These are phyloP conservation scores for Neurospora crassa DNA, from an alignment of 2,329 filamentous ascomycete species.

Conservation along the genomic window DNA sequence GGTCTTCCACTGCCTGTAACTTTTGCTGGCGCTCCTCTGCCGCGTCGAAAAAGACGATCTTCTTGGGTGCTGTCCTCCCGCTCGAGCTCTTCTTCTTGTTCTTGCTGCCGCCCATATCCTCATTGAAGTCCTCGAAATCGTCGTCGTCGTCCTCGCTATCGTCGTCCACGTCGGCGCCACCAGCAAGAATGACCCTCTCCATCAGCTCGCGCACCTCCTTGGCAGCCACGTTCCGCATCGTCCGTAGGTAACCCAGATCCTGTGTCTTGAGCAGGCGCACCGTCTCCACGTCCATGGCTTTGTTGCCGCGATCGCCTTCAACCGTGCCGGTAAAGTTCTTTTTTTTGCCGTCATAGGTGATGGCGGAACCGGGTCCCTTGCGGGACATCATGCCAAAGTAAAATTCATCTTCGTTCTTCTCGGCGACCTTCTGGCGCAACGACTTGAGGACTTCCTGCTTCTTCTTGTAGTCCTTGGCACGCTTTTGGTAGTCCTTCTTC, in stretches of 20 bases:
- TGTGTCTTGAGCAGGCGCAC: constrained; percentile 60
- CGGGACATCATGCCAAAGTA: constrained; percentile 61
- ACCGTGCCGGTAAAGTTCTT: constrained; percentile 46
- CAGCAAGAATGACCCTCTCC: constrained; percentile 40
- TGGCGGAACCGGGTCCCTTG: constrained; percentile 40
- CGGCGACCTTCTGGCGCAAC: constrained; percentile 51
- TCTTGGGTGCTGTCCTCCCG: constrained; percentile 24
- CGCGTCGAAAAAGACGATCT: constrained; percentile 42
- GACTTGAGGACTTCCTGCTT: constrained; percentile 52
- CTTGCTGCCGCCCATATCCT: constrained; percentile 12
- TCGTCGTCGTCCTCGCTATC: constrained; percentile 22
- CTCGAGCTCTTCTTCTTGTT: constrained; percentile 13
- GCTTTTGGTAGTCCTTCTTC: constrained; percentile 69
- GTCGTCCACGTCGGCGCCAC: constrained; percentile 22
- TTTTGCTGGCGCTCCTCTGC: constrained; percentile 26
- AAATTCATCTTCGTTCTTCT: constrained; percentile 65
- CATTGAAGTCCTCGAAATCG: constrained; percentile 23
- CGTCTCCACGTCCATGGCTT: constrained; percentile 43
- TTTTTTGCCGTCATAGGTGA: constrained; percentile 25
- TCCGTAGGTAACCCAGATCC: constrained; percentile 55
- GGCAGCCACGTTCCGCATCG: constrained; percentile 47
- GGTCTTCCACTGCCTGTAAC: constrained; percentile 26
- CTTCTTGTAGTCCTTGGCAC: constrained; percentile 55
- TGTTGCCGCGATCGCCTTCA: constrained; percentile 48
- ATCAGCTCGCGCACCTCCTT: constrained; percentile 50